Percentiles rank a stretch among this genome's conserved stretches.
These are phyloP conservation scores for Sporothrix dimorphospora DNA, from an alignment of 2,329 filamentous ascomycete species.

Conservation along the genomic window DNA sequence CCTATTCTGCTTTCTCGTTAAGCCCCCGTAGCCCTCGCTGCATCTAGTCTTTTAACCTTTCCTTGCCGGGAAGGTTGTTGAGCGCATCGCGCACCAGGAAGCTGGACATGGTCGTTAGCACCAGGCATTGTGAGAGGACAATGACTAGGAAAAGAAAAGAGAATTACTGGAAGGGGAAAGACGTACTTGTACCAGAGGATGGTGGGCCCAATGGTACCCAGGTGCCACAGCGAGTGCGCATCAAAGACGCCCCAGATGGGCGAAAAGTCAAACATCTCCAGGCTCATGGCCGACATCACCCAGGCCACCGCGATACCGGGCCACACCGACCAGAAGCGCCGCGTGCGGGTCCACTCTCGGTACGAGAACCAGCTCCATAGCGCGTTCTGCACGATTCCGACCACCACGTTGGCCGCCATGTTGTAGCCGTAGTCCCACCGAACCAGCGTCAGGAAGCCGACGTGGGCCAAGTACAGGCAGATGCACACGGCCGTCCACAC, in stretches of 20 bases:
- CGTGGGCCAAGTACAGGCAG: slow-evolving; percentile 72
- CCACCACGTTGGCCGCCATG: slow-evolving; percentile 89
- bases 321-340: slow-evolving; percentile 81
- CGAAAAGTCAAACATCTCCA: slow-evolving; percentile 93
- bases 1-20: no score
- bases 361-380: slow-evolving; percentile 88
- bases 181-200: slow-evolving; percentile 94
- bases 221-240: slow-evolving; percentile 94
- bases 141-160: slow-evolving; percentile 6
- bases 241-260: slow-evolving; percentile 82
- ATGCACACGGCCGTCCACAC: slow-evolving; percentile 77
- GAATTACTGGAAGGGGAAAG: neutral
- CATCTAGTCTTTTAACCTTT: slow-evolving; percentile 63
- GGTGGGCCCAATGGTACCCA: slow-evolving; percentile 86
- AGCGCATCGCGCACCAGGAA: slow-evolving; percentile 85
- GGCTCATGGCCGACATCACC: slow-evolving; percentile 90
- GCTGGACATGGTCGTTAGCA: slow-evolving; percentile 52
- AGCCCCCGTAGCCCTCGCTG: neutral
- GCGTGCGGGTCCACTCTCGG: slow-evolving; percentile 69
- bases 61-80: slow-evolving; percentile 72
- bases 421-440: slow-evolving; percentile 97
- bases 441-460: slow-evolving; percentile 82
- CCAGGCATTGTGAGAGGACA: neutral
- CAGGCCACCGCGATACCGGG: slow-evolving; percentile 89
- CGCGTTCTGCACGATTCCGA: slow-evolving; percentile 77